Conservation (phyloP, 192 early-diverging fungal genomes). For the Backusella westeae region DNA sequence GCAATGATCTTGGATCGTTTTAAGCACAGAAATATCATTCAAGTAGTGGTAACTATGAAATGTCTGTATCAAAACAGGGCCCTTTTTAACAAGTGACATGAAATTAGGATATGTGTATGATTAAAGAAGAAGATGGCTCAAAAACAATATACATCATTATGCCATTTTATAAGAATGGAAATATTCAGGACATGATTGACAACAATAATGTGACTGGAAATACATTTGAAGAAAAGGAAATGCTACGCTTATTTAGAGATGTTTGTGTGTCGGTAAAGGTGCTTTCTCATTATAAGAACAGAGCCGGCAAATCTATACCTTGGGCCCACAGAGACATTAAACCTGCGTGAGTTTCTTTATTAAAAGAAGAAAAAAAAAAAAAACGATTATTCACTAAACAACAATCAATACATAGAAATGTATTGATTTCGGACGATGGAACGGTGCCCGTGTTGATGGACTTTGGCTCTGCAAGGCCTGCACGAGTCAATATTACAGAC, state of each 20-base stretch:
- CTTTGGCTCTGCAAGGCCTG: constrained; percentile 59
- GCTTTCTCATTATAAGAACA: constrained; percentile 47
- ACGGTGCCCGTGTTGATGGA: constrained; percentile 65
- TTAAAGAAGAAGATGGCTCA: constrained; percentile 45
- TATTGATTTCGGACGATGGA: constrained; percentile 61
- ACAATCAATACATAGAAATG: constrained; percentile 39
- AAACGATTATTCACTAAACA: neutral
- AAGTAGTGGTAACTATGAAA: constrained; percentile 44
- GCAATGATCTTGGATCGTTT: constrained; percentile 57
- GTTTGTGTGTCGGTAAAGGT: constrained; percentile 56
- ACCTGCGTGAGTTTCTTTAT: constrained; percentile 32
- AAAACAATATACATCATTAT: constrained; percentile 66
- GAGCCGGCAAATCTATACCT: constrained; percentile 26
- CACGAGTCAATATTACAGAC: constrained; percentile 47
- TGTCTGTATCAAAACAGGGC: neutral
- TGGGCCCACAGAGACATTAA: constrained; percentile 74
- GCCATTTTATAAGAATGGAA: constrained; percentile 61
- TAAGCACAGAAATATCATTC: constrained; percentile 64
- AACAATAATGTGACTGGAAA: constrained; percentile 43
- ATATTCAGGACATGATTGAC: constrained; percentile 54
- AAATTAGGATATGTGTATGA: constrained; percentile 51
- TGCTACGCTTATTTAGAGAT: constrained; percentile 56
- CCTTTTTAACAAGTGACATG: neutral
- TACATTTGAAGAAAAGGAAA: constrained; percentile 49
- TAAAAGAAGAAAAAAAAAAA: neutral